phyloP scores from a whole-genome alignment of 1,284 basidiomycete genomes.

The Boletus smithii region DNA sequence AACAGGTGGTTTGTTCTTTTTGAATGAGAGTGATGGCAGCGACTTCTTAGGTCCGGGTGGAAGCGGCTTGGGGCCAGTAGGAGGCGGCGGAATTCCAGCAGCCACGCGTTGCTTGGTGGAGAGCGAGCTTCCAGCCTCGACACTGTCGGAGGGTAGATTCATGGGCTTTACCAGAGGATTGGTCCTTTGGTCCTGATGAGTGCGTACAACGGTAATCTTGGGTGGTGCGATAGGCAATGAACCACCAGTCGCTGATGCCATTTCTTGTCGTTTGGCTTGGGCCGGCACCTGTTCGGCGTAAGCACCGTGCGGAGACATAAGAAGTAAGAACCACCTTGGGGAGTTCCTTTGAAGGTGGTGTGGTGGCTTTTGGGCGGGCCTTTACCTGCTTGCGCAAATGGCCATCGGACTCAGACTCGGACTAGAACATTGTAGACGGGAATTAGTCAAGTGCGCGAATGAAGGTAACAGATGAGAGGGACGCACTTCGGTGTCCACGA shows the following conservation, averaged over 20 bases:
- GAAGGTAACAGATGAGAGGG: neutral
- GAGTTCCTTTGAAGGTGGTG: constrained; percentile 1
- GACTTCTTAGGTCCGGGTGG: constrained; percentile 26
- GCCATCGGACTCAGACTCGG: constrained; percentile 16
- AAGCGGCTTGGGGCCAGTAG: constrained; percentile 29
- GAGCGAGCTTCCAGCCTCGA: constrained; percentile 36
- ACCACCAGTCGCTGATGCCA: neutral
- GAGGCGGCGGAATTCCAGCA: constrained; percentile 35
- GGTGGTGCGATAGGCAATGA: constrained; percentile 12
- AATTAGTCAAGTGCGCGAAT: neutral
- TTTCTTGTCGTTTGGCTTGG: constrained; percentile 10
- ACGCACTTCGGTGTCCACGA: constrained; percentile 20
- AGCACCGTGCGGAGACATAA: neutral
- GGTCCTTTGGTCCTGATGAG: constrained; percentile 32
- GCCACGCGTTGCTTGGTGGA: constrained; percentile 50
- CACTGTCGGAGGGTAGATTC: constrained; percentile 20
- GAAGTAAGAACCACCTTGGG: constrained; percentile 15
- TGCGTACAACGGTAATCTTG: constrained; percentile 22
- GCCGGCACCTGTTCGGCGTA: constrained; percentile 4
- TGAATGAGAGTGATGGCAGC: constrained; percentile 41
- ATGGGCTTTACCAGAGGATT: constrained; percentile 32
- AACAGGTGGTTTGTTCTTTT: constrained; percentile 35
- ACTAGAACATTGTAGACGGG: constrained; percentile 12
- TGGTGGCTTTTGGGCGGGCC: constrained; percentile 4
- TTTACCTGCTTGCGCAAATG: constrained; percentile 4